These are phyloP conservation scores for Hygrophoropsis aurantiaca DNA, from an alignment of 768 basidiomycete genomes.

Conservation along the genomic window DNA sequence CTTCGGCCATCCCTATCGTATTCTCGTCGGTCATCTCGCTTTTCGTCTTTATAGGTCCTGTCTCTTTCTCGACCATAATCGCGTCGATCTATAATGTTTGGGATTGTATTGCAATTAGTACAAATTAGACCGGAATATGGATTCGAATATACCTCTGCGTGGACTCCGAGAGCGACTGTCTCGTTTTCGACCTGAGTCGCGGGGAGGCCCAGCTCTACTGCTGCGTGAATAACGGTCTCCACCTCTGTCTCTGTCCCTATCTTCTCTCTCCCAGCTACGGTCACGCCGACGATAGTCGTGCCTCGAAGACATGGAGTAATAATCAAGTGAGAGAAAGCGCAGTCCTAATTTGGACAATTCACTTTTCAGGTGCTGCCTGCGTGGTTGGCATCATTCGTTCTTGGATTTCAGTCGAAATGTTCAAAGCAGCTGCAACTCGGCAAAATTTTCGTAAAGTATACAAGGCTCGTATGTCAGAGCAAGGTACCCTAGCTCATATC, in stretches of 20 bases:
- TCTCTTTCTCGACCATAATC: constrained; percentile 33
- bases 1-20: constrained; percentile 28
- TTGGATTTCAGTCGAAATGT: constrained; percentile 28
- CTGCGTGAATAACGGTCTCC: constrained; percentile 44
- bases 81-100: constrained; percentile 34
- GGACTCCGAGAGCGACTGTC: constrained; percentile 41
- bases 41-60: constrained; percentile 36
- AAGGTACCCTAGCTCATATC: not conserved
- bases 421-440: constrained; percentile 19
- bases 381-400: too few species aligned
- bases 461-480: not conserved
- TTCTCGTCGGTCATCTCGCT: constrained; percentile 33
- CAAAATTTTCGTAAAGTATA: constrained; percentile 9
- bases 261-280: constrained; percentile 59
- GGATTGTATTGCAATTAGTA: constrained; percentile 13
- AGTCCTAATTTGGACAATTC: not conserved
- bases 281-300: constrained; percentile 56
- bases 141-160: constrained; percentile 24
- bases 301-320: constrained; percentile 65
- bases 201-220: constrained; percentile 29
- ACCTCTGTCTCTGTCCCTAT: constrained; percentile 36
- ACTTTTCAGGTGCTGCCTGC: too few species aligned
- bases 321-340: constrained; percentile 13
- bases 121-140: not conserved
- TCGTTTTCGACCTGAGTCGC: constrained; percentile 34